A percentile compares a stretch with the other conserved stretches of the same genome.
Conservation (phyloP, 2,329 filamentous ascomycete species). For the Aspergillus eucalypticola region DNA sequence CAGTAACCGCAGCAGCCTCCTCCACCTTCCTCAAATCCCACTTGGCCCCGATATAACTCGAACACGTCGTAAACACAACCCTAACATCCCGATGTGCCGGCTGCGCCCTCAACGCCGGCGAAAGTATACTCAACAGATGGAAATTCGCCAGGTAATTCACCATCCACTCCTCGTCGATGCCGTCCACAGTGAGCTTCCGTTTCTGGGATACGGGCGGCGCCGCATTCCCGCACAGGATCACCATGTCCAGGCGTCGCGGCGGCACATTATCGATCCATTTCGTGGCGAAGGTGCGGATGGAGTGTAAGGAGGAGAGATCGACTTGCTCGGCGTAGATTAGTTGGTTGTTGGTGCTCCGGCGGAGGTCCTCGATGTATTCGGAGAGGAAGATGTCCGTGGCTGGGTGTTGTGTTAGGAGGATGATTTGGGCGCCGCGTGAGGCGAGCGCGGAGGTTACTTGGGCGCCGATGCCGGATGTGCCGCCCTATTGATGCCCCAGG, state of each 20-base stretch:
- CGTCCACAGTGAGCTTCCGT: slow-evolving; percentile 67
- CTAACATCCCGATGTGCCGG: slow-evolving; percentile 92
- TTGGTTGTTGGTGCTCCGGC: slow-evolving; percentile 73
- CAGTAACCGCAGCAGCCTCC: neutral
- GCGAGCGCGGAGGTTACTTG: slow-evolving; percentile 74
- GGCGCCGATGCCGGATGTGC: slow-evolving; percentile 89
- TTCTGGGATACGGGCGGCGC: slow-evolving; percentile 56
- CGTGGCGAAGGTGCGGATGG: slow-evolving; percentile 88
- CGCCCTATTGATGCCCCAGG: too few relatives aligned
- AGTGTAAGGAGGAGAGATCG: slow-evolving; percentile 83
- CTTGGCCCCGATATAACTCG: slow-evolving; percentile 79
- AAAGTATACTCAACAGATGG: slow-evolving; percentile 87
- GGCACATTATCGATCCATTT: slow-evolving; percentile 98
- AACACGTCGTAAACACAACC: slow-evolving; percentile 82
- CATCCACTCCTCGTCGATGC: slow-evolving; percentile 87
- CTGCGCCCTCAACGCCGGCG: slow-evolving; percentile 84
- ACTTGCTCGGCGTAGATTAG: slow-evolving; percentile 95
- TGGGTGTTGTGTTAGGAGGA: slow-evolving; percentile 81
- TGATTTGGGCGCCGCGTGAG: slow-evolving; percentile 78
- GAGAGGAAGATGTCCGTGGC: slow-evolving; percentile 83
- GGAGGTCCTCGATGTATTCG: slow-evolving; percentile 88
- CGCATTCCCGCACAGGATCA: slow-evolving; percentile 82
- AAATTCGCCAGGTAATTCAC: slow-evolving; percentile 96
- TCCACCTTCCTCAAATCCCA: slow-evolving; percentile 50
- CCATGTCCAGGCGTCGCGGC: slow-evolving; percentile 82